Conservation (phyloP, 139 green algal genomes). For the Chlamydomonas schloesseri region DNA sequence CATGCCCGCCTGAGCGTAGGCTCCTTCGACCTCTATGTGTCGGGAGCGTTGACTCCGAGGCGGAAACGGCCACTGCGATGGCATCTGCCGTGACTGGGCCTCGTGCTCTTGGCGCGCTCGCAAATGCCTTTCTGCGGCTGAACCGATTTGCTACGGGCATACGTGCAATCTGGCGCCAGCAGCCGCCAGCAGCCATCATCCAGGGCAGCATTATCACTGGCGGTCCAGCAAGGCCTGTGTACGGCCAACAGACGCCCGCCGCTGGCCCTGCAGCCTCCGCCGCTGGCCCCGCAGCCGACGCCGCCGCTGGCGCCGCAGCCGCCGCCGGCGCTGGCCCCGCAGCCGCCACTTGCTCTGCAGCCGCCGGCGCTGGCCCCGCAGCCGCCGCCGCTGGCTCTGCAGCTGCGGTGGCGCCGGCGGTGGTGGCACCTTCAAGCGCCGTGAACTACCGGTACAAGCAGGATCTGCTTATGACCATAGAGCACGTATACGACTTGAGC, state of each 20-base stretch:
- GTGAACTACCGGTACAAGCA: no score
- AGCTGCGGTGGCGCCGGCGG: no score
- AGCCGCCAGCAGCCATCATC: background rate
- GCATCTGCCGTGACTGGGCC: background rate
- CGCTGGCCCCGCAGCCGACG: no score
- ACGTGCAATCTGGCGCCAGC: background rate
- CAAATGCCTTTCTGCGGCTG: background rate
- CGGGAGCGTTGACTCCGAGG: background rate
- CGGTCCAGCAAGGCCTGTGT: background rate
- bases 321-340: background rate
- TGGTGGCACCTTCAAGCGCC: no score
- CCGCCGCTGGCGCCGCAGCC: no score
- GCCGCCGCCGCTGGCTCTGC: no score
- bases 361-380: no score
- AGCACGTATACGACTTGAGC: no score
- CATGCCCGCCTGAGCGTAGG: no score
- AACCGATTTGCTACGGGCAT: background rate
- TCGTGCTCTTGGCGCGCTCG: background rate
- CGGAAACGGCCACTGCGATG: background rate
- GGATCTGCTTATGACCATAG: no score
- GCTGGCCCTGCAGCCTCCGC: no score
- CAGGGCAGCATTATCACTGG: background rate
- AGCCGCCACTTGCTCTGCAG: background rate
- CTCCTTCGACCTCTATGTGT: background rate
- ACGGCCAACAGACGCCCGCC: background rate